Percentiles rank a stretch among this genome's conserved stretches.
phyloP scores from a whole-genome alignment of 805 yeast genomes.

The Candida morakotiae region DNA sequence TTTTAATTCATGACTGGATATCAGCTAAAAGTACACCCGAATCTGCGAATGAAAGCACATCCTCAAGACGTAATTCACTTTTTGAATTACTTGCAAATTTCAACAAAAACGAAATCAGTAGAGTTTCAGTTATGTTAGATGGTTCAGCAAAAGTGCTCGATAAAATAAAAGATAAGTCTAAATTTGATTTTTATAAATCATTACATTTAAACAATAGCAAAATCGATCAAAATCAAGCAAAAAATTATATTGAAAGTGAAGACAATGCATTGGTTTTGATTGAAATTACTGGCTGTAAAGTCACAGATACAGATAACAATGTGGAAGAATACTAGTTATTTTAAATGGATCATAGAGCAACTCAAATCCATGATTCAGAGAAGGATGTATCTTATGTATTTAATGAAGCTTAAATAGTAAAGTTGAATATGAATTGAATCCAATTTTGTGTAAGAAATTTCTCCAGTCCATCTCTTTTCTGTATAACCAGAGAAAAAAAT shows the following conservation, averaged over 20 bases:
- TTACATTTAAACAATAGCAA: slow-evolving; percentile 61
- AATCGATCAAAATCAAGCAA: slow-evolving; percentile 64
- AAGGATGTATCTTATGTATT: too few relatives aligned
- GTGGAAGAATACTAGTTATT: slow-evolving; percentile 36
- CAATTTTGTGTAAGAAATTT: not conserved
- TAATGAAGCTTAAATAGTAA: too few relatives aligned
- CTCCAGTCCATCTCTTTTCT: not conserved
- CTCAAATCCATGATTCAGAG: too few relatives aligned
- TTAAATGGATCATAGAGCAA: too few relatives aligned
- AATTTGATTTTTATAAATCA: slow-evolving; percentile 57
- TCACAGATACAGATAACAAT: slow-evolving; percentile 74
- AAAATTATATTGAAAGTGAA: slow-evolving; percentile 44
- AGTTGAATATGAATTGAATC: too few relatives aligned
- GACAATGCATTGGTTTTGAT: slow-evolving; percentile 66
- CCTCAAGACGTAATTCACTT: slow-evolving; percentile 22
- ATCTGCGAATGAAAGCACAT: slow-evolving; percentile 10
- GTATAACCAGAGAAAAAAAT: too few relatives aligned
- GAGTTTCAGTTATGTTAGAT: slow-evolving; percentile 75
- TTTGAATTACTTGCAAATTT: slow-evolving; percentile 63
- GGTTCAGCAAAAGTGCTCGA: slow-evolving; percentile 63
- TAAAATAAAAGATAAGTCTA: slow-evolving; percentile 32
- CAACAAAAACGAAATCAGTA: slow-evolving; percentile 75
- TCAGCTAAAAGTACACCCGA: slow-evolving; percentile 43
- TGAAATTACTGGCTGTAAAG: slow-evolving; percentile 62
- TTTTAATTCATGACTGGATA: slow-evolving; percentile 89